phyloP scores from a whole-genome alignment of 768 basidiomycete species.

The Gymnopilus junonius region DNA sequence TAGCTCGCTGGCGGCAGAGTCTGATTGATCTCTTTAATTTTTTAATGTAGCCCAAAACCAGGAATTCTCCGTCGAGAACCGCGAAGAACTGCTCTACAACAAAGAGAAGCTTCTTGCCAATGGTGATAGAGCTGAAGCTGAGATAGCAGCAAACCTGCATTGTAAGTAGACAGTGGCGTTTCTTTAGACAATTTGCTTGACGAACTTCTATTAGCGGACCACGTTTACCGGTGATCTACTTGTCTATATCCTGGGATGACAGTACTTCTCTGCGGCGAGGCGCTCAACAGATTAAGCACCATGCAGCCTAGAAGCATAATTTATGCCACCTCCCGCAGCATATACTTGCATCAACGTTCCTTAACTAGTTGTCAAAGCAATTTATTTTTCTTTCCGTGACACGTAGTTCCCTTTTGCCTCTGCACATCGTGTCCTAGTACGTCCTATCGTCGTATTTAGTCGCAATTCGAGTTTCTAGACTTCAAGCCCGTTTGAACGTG shows the following conservation, averaged over 20 bases:
- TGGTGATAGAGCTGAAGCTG: slow-evolving; percentile 95
- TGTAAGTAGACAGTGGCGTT: slow-evolving; percentile 45
- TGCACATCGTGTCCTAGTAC: not conserved
- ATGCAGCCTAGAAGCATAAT: not conserved
- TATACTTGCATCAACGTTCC: slow-evolving; percentile 15
- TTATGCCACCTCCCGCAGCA: not conserved
- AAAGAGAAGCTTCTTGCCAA: slow-evolving; percentile 98
- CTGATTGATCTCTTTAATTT: slow-evolving; percentile 14
- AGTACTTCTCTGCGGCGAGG: not conserved
- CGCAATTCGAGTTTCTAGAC: not conserved
- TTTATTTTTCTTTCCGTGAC: not conserved
- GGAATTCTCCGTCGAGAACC: slow-evolving; percentile 96
- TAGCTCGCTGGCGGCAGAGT: not conserved
- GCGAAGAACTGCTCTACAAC: slow-evolving; percentile 98
- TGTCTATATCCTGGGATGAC: slow-evolving; percentile 8
- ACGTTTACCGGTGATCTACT: slow-evolving; percentile 73
- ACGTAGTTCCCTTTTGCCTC: not conserved
- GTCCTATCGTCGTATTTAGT: not conserved
- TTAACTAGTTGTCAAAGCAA: not conserved
- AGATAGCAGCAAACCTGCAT: slow-evolving; percentile 94
- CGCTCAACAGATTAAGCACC: not conserved
- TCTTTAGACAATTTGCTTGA: slow-evolving; percentile 26
- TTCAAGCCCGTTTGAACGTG: slow-evolving; percentile 10
- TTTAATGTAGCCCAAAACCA: slow-evolving; percentile 83
- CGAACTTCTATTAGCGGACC: slow-evolving; percentile 62